Base-by-base conservation (phyloP, 2,329 filamentous ascomycete genomes). In the Claviceps sp. region DNA sequence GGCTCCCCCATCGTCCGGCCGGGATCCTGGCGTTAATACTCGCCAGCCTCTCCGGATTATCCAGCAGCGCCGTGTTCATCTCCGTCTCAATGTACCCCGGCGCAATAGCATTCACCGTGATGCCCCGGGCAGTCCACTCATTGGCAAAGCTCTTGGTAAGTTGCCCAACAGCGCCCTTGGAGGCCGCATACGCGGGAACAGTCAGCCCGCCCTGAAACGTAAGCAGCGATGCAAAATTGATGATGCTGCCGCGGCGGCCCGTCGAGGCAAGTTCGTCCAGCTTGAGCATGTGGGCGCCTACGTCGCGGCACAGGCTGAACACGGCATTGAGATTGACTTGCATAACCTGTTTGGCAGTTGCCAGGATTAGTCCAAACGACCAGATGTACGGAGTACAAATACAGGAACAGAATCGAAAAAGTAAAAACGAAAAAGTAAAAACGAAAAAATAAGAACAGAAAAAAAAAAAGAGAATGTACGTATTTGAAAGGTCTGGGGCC, bases 81-180 rank as follows among this genome's bases (percentile, higher is more conserved):
- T 95, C 89, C n/a, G 89, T 95, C 48, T 79, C 86, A 59, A 95
- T 87, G 67, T 95, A 95, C 0, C 89, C 89, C 0, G 89, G 89
- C 2, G 89, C 88, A 62, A 95, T 87, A 7, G 85, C 87, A 66
- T 95, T 95, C 42, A 95, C 88, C 1, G 78, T 87, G 55, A 95
- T 77, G 2, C 88, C 88, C 61, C 81, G 77, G n/a, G 73, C 67
- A 0, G 83, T 80, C 89, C 89, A 95, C 70, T 94, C 87, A 64
- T 95, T 95, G 46, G 83, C 82, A 53, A 95, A 74, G 26, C 84
- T 83, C 71, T 93, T 94, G 49, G 88, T 94, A 53, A 94, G 68
- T 70, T 95, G 88, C 5, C 80, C 84, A 0, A 95, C 82, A 8
- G 86, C 89, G 45, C 88, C 89, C 69, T 95, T 95, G 55, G 80